A percentile compares a stretch with the other conserved stretches of the same genome.
phyloP scores from a whole-genome alignment of 495 filamentous ascomycete genomes.

The Glonium stellatum region DNA sequence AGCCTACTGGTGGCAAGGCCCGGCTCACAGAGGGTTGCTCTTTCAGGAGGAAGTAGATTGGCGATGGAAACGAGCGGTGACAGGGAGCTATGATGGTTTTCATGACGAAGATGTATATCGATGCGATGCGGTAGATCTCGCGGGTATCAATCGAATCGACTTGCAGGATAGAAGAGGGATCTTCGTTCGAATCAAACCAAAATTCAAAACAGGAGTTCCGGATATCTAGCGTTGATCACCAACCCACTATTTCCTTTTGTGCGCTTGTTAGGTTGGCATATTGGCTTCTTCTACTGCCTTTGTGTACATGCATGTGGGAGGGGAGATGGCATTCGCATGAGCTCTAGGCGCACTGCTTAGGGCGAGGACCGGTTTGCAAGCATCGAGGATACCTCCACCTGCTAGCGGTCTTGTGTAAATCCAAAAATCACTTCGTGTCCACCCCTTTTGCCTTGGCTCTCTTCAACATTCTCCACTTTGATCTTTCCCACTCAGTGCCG shows the following conservation, averaged over 20 bases:
- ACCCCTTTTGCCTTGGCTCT: neutral
- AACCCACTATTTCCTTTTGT: constrained; percentile 18
- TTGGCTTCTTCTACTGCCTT: constrained; percentile 15
- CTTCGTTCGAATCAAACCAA: constrained; percentile 33
- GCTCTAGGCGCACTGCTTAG: constrained; percentile 24
- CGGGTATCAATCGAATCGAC: constrained; percentile 25
- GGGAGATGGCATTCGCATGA: constrained; percentile 30
- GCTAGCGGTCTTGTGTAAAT: constrained; percentile 26
- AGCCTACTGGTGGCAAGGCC: constrained; percentile 97
- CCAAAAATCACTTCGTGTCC: constrained; percentile 17
- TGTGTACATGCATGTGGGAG: constrained; percentile 32
- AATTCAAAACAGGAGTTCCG: constrained; percentile 60
- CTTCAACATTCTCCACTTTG: neutral
- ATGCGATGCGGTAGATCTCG: constrained; percentile 27
- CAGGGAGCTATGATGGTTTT: constrained; percentile 13
- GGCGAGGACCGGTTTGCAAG: constrained; percentile 28
- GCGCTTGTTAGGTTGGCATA: constrained; percentile 20
- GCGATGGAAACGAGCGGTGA: constrained; percentile 9
- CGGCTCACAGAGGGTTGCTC: constrained; percentile 97
- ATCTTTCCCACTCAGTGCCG: too few relatives aligned
- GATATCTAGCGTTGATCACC: constrained; percentile 66
- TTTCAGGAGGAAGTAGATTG: constrained; percentile 96
- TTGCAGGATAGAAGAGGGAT: constrained; percentile 43
- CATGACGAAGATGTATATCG: constrained; percentile 22
- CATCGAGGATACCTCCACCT: constrained; percentile 30